These are phyloP conservation scores for Plantago lanceolata DNA, from an alignment of 305 asterid genomes.

Conservation along the genomic window DNA sequence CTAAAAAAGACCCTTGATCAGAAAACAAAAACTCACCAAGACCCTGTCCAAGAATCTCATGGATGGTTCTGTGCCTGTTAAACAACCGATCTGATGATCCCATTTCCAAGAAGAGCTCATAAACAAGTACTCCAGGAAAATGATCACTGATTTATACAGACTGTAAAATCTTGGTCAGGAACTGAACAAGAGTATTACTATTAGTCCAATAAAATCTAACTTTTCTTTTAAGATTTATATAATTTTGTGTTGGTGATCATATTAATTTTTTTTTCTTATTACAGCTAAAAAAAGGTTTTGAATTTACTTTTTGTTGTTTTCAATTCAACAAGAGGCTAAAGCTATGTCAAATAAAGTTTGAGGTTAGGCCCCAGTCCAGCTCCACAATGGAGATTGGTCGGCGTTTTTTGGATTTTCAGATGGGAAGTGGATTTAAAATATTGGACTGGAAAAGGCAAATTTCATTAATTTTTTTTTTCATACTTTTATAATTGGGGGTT, in stretches of 20 bases:
- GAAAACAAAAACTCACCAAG: constrained; percentile 42
- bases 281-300: not conserved
- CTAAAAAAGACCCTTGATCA: constrained; percentile 13
- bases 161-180: not conserved
- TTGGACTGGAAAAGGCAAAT: not conserved
- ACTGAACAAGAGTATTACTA: not conserved
- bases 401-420: constrained; percentile 2
- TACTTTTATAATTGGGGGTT: not conserved
- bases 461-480: not conserved
- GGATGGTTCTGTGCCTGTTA: constrained; percentile 51
- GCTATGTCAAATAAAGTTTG: not conserved
- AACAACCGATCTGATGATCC: constrained; percentile 49
- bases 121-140: constrained; percentile 25
- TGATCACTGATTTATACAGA: not conserved
- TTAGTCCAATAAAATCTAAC: no score
- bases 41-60: constrained; percentile 76
- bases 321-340: not conserved
- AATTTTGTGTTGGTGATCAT: not conserved
- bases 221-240: no score
- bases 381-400: constrained; percentile 8
- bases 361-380: not conserved
- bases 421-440: no score
- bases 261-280: not conserved
- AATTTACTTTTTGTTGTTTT: not conserved
- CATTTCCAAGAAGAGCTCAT: constrained; percentile 40